These are phyloP conservation scores for Chaetomidium leptoderma DNA, from an alignment of 495 filamentous ascomycete genomes.

Conservation along the genomic window DNA sequence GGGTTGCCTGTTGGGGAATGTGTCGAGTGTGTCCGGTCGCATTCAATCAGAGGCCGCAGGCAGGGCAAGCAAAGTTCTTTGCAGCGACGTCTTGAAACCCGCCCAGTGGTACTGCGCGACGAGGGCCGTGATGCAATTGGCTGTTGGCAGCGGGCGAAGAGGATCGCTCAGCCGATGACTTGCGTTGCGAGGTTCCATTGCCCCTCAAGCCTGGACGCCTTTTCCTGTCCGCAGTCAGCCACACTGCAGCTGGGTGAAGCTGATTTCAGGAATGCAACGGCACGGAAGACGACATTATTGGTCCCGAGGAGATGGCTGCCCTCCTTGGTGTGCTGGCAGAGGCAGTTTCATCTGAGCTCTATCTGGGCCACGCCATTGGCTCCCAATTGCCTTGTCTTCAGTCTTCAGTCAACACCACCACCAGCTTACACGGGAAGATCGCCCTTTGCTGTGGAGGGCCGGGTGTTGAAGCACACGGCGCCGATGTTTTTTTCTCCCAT, in stretches of 20 bases:
- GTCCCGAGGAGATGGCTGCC: constrained; percentile 16
- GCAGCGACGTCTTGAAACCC: not conserved
- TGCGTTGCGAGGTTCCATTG: not conserved
- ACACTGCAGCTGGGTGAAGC: not conserved
- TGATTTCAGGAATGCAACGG: not conserved
- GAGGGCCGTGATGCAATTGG: not conserved
- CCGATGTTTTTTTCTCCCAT: not conserved
- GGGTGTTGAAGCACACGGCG: too few species aligned
- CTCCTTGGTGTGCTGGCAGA: constrained; percentile 35
- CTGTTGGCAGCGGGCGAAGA: not conserved
- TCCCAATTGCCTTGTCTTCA: constrained; percentile 2
- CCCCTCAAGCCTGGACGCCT: not conserved
- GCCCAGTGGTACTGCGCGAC: too few species aligned
- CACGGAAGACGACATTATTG: not conserved
- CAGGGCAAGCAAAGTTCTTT: constrained; percentile 1
- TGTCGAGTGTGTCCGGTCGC: not conserved
- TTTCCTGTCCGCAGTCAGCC: not conserved
- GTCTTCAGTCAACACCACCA: not conserved
- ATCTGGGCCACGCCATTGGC: constrained; percentile 21
- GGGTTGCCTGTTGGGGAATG: not conserved
- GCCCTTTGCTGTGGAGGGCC: not conserved
- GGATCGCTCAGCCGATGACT: constrained; percentile 10
- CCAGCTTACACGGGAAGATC: constrained; percentile 1
- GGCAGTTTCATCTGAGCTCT: constrained; percentile 24
- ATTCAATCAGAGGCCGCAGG: not conserved